Base-by-base conservation (phyloP, 2,329 filamentous ascomycete genomes). In the Bipolaris cookei region DNA sequence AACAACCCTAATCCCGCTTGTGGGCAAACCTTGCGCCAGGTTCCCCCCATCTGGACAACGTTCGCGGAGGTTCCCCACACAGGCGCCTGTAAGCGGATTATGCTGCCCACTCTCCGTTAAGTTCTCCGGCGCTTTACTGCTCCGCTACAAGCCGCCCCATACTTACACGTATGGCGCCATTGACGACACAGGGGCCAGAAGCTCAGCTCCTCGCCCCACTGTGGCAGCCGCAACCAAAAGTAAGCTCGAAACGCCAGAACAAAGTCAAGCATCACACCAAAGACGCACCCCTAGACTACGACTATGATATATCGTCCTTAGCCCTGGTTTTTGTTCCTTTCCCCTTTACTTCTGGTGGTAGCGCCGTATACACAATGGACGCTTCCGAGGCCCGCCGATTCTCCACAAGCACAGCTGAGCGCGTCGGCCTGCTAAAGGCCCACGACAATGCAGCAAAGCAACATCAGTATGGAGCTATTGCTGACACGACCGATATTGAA, bases 351-450 rank as follows among this genome's bases (percentile, higher is more conserved):
- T 59, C 51, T 28, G 67, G 67, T 23, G 67, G 67, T 32, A 58
- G 56, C 20, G 51, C 58, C 34, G 58, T 46, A 30, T 66, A 58
- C 49, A 63, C 65, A 32, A 76, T 76, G 73, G 73, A 75, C 49
- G 65, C 68, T 14, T 61, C 59, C 16, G 72, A 68, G 18, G 67
- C 71, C 20, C 66, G 72, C 35, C 63, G 72, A 21, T 75, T 75
- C 45, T 74, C 69, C 1, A 59, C 64, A 13, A 67, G 61, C 37
- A 70, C 68, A 14, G 67, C 68, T 44, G 67, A 69, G 57, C 61
- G 67, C 51, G 63, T 66, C 30, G 65, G 65, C 21, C 60, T 75
- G 30, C 54, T 73, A 20, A 62, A 59, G 18, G 59, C 69, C 30
- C 63, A 67, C 41, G 63, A 64, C 16, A 53, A 63, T 32, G 59